phyloP scores from a whole-genome alignment of 179 eudicot genomes.

The Beta corolliflora region DNA sequence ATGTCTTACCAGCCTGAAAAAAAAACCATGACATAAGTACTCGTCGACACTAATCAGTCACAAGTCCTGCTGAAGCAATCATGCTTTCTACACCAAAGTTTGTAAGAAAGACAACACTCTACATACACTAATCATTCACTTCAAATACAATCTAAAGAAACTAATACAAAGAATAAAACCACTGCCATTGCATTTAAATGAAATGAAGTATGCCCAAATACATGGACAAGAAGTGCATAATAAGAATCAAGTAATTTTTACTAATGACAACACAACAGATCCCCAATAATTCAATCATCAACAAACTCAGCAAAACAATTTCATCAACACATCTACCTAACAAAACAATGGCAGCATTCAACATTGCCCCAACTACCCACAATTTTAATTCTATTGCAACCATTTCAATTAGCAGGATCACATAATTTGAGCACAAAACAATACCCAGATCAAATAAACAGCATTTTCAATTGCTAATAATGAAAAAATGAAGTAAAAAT shows the following conservation, averaged over 20 bases:
- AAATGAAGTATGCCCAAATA: neutral
- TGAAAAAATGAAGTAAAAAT: neutral
- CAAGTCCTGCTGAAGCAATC: neutral
- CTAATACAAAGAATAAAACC: neutral
- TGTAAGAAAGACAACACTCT: neutral
- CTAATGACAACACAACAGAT: neutral
- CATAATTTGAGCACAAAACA: neutral
- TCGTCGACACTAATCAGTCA: neutral
- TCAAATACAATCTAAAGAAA: neutral
- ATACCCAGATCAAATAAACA: neutral
- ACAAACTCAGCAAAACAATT: neutral
- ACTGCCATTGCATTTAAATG: neutral
- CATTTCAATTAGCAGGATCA: conserved; percentile 18
- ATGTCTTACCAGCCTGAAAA: conserved; percentile 83
- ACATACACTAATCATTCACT: neutral
- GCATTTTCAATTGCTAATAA: conserved; percentile 6
- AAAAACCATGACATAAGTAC: neutral
- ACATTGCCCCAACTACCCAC: conserved; percentile 15
- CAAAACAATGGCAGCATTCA: neutral
- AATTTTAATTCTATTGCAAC: neutral
- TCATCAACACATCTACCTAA: conserved; percentile 3
- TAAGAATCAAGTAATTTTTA: too few relatives aligned
- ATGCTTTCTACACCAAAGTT: neutral
- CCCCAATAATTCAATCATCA: conserved; percentile 4
- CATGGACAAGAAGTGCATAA: too few relatives aligned